Conservation (phyloP, 1,284 basidiomycete species). For the Tilletiaria anomala region DNA sequence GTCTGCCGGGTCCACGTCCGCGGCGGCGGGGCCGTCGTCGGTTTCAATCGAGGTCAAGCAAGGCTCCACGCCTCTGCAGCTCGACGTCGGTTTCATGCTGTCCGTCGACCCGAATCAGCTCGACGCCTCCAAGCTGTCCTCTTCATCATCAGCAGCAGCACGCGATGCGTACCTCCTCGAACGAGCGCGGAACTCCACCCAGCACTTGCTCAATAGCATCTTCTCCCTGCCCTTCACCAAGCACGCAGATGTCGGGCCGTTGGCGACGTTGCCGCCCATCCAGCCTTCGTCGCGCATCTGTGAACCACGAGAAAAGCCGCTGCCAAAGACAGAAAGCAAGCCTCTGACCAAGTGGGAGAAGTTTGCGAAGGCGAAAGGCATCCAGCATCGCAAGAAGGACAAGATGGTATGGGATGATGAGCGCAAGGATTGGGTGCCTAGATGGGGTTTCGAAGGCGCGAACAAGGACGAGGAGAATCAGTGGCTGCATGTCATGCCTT, state of each 20-base stretch:
- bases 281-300: slow-evolving; percentile 42
- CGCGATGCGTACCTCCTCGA: slow-evolving; percentile 65
- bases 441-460: slow-evolving; percentile 68
- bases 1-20: no score
- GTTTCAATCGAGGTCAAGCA: slow-evolving; percentile 39
- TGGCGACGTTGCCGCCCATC: slow-evolving; percentile 60
- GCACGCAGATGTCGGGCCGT: slow-evolving; percentile 60
- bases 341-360: slow-evolving; percentile 90
- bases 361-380: slow-evolving; percentile 88
- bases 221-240: slow-evolving; percentile 66
- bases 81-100: slow-evolving; percentile 68
- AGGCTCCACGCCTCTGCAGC: slow-evolving; percentile 63
- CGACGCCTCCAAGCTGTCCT: slow-evolving; percentile 65
- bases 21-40: no score
- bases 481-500: slow-evolving; percentile 82
- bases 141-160: slow-evolving; percentile 44
- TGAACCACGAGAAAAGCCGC: slow-evolving; percentile 76
- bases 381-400: slow-evolving; percentile 58
- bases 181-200: slow-evolving; percentile 71
- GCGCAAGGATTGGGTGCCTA: slow-evolving; percentile 75
- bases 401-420: slow-evolving; percentile 88
- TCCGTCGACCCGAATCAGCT: slow-evolving; percentile 77
- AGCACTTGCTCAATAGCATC: slow-evolving; percentile 62
- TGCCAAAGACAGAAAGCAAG: slow-evolving; percentile 67
- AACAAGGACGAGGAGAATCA: slow-evolving; percentile 77